phyloP scores from a whole-genome alignment of 1,284 basidiomycete genomes.

The Marasmius oreades region DNA sequence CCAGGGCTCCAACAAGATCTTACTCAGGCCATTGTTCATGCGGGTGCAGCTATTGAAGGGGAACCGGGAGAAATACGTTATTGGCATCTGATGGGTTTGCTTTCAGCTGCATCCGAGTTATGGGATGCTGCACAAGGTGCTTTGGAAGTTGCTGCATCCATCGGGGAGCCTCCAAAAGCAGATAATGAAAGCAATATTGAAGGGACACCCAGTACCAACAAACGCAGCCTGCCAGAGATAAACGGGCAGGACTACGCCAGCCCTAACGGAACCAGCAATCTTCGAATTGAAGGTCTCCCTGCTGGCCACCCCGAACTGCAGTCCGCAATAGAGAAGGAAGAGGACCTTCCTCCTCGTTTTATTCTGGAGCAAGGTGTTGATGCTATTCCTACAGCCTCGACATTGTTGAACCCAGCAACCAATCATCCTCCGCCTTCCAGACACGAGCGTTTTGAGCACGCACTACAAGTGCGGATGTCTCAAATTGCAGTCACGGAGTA shows the following conservation, averaged over 20 bases:
- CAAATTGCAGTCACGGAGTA: constrained; percentile 83
- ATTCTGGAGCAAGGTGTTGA: constrained; percentile 22
- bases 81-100: constrained; percentile 90
- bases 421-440: constrained; percentile 52
- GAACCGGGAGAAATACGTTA: constrained; percentile 72
- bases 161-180: constrained; percentile 35
- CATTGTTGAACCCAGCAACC: constrained; percentile 49
- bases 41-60: constrained; percentile 75
- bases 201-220: neutral
- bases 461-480: constrained; percentile 85
- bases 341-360: constrained; percentile 12
- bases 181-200: neutral
- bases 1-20: constrained; percentile 65
- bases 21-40: constrained; percentile 62
- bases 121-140: constrained; percentile 80
- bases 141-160: constrained; percentile 64
- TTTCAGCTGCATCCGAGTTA: constrained; percentile 78
- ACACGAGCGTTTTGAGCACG: constrained; percentile 71
- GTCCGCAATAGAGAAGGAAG: neutral
- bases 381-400: constrained; percentile 42
- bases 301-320: constrained; percentile 1
- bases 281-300: no score
- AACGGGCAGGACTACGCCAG: neutral
- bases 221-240: neutral
- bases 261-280: constrained; percentile 11